A percentile compares a stretch with the other conserved stretches of the same genome.
Evolutionary conservation across 257 asterid species (phyloP).

Genomic region (Orobanche coerulescens): DNA sequence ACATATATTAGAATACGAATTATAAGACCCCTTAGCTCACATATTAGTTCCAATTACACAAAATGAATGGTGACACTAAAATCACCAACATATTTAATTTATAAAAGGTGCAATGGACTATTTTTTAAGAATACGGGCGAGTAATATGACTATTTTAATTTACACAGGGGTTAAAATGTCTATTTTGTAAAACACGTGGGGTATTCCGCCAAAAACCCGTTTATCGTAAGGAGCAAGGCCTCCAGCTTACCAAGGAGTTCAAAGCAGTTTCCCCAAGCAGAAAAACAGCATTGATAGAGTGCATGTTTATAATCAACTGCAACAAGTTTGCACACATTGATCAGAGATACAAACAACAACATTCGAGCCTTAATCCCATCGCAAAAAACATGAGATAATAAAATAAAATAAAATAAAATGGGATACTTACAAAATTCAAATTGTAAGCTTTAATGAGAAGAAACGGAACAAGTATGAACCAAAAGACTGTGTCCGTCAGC

Average conservation of each 20-base stretch:
- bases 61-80: no score
- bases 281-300: slow-evolving; percentile 72
- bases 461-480: slow-evolving; percentile 90
- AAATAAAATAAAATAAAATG: not conserved
- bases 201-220: no score
- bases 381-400: not conserved
- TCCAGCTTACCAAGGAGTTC: slow-evolving; percentile 61
- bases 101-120: no score
- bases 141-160: no score
- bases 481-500: slow-evolving; percentile 76
- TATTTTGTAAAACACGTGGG: no score
- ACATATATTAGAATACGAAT: no score
- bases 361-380: no score
- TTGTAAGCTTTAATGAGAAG: slow-evolving; percentile 74
- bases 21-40: no score
- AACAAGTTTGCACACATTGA: slow-evolving; percentile 7
- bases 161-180: no score
- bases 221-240: not conserved
- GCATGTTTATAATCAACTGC: slow-evolving; percentile 94
- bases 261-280: slow-evolving; percentile 81
- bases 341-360: slow-evolving; percentile 13
- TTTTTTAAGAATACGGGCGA: no score
- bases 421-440: slow-evolving; percentile 63
- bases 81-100: no score
- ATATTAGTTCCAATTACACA: no score